Conservation (phyloP, 805 yeast species). For the Nakazawaea peltata region DNA sequence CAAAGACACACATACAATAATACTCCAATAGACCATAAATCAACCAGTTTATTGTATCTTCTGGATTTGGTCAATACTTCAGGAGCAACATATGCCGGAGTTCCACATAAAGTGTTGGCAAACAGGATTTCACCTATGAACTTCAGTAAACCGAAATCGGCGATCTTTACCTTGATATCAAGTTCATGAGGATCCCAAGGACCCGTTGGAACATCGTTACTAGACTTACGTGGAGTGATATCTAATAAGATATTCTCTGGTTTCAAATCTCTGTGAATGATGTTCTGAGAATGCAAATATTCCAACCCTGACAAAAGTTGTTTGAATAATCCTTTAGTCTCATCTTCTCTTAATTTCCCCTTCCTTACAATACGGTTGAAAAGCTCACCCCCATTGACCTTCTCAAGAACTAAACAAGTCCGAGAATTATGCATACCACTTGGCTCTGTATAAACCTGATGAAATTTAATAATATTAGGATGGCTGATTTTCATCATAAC, state of each 20-base stretch:
- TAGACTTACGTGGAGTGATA: constrained; percentile 28
- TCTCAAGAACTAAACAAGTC: constrained; percentile 62
- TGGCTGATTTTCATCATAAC: constrained; percentile 60
- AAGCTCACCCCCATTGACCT: constrained; percentile 67
- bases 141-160: constrained; percentile 73
- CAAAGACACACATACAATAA: constrained; percentile 70
- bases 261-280: constrained; percentile 87
- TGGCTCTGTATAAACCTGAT: constrained; percentile 48
- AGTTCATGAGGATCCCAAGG: constrained; percentile 57
- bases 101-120: constrained; percentile 76
- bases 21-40: constrained; percentile 80
- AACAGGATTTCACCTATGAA: constrained; percentile 65
- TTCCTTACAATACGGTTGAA: constrained; percentile 66
- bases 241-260: constrained; percentile 78
- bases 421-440: constrained; percentile 35
- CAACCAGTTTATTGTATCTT: constrained; percentile 63
- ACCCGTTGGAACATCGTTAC: constrained; percentile 21
- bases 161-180: constrained; percentile 62
- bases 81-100: constrained; percentile 85
- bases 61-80: constrained; percentile 54
- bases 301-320: constrained; percentile 59
- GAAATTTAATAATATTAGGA: constrained; percentile 60
- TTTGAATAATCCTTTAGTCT: constrained; percentile 48
- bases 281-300: constrained; percentile 88
- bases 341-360: constrained; percentile 51